Base-by-base conservation (phyloP, 176 grass and related monocot genomes). In the Raddia distichophylla region DNA sequence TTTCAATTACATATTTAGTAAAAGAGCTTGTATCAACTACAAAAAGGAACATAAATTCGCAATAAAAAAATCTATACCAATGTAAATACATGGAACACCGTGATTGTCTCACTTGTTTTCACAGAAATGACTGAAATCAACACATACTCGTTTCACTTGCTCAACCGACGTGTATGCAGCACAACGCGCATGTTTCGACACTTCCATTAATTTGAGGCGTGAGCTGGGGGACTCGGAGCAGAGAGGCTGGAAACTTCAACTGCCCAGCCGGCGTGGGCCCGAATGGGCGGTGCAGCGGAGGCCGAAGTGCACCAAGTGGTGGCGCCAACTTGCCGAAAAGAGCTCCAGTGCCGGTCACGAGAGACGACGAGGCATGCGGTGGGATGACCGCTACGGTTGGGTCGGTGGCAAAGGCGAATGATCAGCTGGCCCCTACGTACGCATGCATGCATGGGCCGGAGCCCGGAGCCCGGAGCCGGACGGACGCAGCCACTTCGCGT, bases 331-430 rank as follows among this genome's bases (percentile, higher is more conserved):
- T 78, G 76, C 46, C 60, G 16, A 78, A 78, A 78, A 37, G 60
- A 78, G 76, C 76, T 65, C 60, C 46, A 52, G 60, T 65, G 60
- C 33, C 76, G 57, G 43, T 22, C 77, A 67, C 1, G 69, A 20
- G 51, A 22, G 32, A 35, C 70, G 78, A 76, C 55, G 54, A 66
- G 55, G 37, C 85, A 87, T 82, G 78, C 76, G 85, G 78, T 81
- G 85, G 45, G 61, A 75, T 32, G 78, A 63, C 77, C 13, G 54
- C 71, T 17, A 59, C 84, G 72, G 58, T 65, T 77, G 78, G 72
- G 72, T 70, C 56, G 72, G 71, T 87, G 76, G 22, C 71, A 54
- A 70, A 43, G 71, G 71, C 15, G 27, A 71, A 52, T 64, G 73
- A 76, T 76, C 56, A 72, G 72, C 71, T 64, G 44, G 74, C 15